Conservation (phyloP, 139 green algal species). For the Marvania coccoides region DNA sequence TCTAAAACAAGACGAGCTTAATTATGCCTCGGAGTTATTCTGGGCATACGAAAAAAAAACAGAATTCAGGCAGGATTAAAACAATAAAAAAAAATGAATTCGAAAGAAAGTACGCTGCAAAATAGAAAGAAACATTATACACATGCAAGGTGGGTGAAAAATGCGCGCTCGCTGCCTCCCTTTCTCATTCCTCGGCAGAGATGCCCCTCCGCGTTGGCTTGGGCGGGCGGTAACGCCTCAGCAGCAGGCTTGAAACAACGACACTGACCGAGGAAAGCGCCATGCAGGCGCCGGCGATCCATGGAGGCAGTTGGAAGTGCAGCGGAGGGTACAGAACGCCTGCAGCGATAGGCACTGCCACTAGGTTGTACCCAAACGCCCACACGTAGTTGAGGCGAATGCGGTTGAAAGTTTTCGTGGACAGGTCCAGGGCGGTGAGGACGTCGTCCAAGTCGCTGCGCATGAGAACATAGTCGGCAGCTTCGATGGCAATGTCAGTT, state of each 20-base stretch:
- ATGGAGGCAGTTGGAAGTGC: constrained; percentile 80
- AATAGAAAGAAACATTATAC: too few species aligned
- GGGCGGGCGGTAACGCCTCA: constrained; percentile 66
- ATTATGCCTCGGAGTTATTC: too few species aligned
- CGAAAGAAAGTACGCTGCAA: too few species aligned
- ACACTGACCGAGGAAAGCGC: constrained; percentile 81
- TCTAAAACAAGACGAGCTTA: too few species aligned
- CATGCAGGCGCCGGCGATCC: constrained; percentile 88
- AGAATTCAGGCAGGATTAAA: too few species aligned
- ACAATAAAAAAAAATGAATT: too few species aligned
- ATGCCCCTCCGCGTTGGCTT: too few species aligned
- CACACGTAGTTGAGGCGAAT: constrained; percentile 91
- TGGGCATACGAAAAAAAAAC: too few species aligned
- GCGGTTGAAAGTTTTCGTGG: constrained; percentile 63
- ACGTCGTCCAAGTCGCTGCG: constrained; percentile 81
- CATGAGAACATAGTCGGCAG: constrained; percentile 94
- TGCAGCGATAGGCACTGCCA: constrained; percentile 77
- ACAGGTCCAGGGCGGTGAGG: constrained; percentile 80
- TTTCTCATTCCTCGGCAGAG: constrained; percentile 2
- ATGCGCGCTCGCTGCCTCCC: too few species aligned
- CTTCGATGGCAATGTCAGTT: constrained; percentile 56
- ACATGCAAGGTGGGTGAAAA: too few species aligned
- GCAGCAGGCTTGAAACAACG: constrained; percentile 69
- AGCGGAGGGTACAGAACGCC: constrained; percentile 58
- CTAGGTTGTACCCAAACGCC: constrained; percentile 91